Percentiles rank a stretch among this genome's conserved stretches.
Evolutionary conservation across 305 asterid genomes (phyloP).

Genomic region (Rubia balearica): DNA sequence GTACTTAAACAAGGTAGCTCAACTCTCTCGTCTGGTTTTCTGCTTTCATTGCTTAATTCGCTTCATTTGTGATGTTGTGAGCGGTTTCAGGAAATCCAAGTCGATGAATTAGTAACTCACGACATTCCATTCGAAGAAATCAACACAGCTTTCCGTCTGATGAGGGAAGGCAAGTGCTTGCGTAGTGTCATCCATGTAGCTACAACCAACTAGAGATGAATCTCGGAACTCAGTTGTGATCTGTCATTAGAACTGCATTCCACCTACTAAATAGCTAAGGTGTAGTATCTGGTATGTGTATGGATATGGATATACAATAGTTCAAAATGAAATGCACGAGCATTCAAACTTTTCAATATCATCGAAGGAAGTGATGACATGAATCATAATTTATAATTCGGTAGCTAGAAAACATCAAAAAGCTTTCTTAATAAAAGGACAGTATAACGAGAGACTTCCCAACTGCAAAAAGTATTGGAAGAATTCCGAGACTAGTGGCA

Average conservation of each 20-base stretch:
- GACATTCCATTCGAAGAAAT: constrained; percentile 60
- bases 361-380: background rate
- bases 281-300: no score
- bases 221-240: no score
- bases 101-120: constrained; percentile 65
- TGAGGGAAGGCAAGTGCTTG: constrained; percentile 78
- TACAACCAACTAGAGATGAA: no score
- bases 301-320: no score
- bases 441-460: background rate
- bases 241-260: no score
- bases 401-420: background rate
- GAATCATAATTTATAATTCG: background rate
- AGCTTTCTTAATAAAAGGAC: background rate
- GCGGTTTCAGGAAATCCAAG: constrained; percentile 55
- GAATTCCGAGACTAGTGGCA: background rate
- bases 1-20: constrained; percentile 61
- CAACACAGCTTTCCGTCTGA: constrained; percentile 71
- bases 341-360: background rate
- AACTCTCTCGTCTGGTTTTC: background rate
- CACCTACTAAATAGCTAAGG: no score
- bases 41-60: background rate
- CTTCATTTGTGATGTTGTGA: no score
- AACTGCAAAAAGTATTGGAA: background rate
- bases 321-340: background rate
- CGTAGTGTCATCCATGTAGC: constrained; percentile 69